Evolutionary conservation across 208 protist genomes (phyloP), one percentile per base, ranked within the genome.

Genomic region (Leishmania tarentolae): DNA sequence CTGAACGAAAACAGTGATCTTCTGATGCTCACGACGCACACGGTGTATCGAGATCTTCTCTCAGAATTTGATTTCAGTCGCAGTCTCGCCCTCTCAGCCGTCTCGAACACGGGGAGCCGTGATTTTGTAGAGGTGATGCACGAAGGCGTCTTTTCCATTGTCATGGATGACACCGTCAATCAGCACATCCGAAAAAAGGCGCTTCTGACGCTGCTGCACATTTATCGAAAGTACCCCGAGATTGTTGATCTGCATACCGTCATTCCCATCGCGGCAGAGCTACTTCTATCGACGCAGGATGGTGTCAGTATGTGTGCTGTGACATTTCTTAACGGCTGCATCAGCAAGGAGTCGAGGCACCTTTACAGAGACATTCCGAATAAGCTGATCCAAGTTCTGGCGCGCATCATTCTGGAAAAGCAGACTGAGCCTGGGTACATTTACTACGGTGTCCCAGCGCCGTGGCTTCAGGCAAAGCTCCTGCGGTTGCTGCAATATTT

Each of bases 401-500:
- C 78, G 8, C 87, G 83, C 78, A 94, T 98, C 80, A 96, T 98
- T 75, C 73, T 98, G n/a, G 89, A 92, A 76, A 96, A 97, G 77
- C 87, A 95, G 53, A 97, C 92, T 13, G 91, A 97, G 69, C 88
- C 89, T 19, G 98, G 98, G 42, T 99, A 99, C 92, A 88, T 99
- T 9, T 99, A 99, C 91, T 99, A 99, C 89, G 92, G 97, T 59
- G 95, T 99, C 57, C 92, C 99, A 24, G 93, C 97, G 31, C 99
- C 99, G 57, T 99, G 99, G 99, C 91, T 99, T 40, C 99, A 99
- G 92, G 93, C 98, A 52, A 99, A 99, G 86, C 81, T 98, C n/a
- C 90, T 99, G 28, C 95, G 98, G 50, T 91, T 99, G 47, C 90
- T 99, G 42, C 98, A 99, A 82, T 95, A 97, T 77, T 99, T 99